phyloP scores from a whole-genome alignment of 2,329 filamentous ascomycete genomes.

The Trichophyton rubrum region DNA sequence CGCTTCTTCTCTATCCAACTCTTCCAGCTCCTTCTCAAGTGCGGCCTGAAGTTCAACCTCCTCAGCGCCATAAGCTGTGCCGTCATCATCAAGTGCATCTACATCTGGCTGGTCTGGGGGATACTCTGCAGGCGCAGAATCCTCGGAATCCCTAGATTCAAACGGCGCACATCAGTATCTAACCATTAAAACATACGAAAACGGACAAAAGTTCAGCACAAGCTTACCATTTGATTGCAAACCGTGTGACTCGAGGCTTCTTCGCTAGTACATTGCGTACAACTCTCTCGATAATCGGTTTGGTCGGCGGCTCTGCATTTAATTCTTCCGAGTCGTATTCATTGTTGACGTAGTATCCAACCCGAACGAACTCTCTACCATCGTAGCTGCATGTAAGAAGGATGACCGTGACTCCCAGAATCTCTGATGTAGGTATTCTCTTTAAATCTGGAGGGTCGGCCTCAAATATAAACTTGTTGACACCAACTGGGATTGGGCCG shows the following conservation, averaged over 20 bases:
- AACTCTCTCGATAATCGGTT: constrained; percentile 86
- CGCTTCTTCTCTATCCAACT: constrained; percentile 37
- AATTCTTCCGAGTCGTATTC: constrained; percentile 93
- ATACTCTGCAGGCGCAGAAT: constrained; percentile 87
- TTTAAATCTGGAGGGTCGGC: constrained; percentile 82
- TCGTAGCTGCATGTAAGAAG: constrained; percentile 95
- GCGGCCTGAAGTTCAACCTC: constrained; percentile 63
- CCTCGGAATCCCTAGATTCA: constrained; percentile 75
- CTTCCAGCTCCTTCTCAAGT: constrained; percentile 41
- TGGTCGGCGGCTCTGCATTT: constrained; percentile 74
- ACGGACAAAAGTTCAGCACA: neutral
- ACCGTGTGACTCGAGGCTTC: constrained; percentile 93
- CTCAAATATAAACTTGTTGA: constrained; percentile 98
- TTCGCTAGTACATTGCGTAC: constrained; percentile 85
- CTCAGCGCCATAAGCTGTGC: constrained; percentile 76
- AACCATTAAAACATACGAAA: neutral
- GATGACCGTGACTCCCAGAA: constrained; percentile 93
- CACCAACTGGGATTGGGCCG: constrained; percentile 89
- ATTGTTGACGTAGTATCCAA: constrained; percentile 99
- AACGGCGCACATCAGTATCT: constrained; percentile 12
- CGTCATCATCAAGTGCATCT: constrained; percentile 71
- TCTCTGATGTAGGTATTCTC: constrained; percentile 86
- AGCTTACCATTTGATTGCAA: constrained; percentile 92
- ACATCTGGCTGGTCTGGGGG: constrained; percentile 96
- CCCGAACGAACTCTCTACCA: constrained; percentile 88